Conservation (phyloP, 768 basidiomycete species). For the Obba rivulosa region DNA sequence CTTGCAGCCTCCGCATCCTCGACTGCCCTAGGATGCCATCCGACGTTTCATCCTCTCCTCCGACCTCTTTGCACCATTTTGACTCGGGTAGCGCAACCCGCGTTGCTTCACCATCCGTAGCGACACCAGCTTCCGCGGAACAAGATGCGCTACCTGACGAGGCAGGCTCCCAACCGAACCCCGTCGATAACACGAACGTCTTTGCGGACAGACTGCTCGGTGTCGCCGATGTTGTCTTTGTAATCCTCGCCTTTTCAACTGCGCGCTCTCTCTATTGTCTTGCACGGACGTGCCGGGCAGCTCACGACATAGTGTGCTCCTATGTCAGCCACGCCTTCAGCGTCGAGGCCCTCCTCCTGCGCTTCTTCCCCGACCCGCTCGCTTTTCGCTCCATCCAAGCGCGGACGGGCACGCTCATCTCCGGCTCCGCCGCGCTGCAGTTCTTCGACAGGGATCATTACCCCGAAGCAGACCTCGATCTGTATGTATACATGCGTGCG, state of each 20-base stretch:
- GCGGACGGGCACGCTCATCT: conserved; percentile 40
- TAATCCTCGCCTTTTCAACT: neutral
- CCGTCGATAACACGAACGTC: no score
- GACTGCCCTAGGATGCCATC: no score
- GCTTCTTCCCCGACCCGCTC: conserved; percentile 32
- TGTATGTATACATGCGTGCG: conserved; percentile 36
- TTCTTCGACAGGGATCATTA: conserved; percentile 43
- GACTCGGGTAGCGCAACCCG: no score
- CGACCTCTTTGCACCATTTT: no score
- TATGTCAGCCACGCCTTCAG: conserved; percentile 28
- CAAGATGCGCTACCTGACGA: no score
- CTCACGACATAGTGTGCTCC: conserved; percentile 9
- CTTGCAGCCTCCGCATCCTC: no score
- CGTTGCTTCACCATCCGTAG: no score
- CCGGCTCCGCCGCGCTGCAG: conserved; percentile 49
- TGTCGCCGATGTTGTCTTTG: neutral
- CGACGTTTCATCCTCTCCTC: no score
- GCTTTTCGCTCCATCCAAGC: conserved; percentile 40
- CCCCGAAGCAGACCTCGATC: conserved; percentile 44
- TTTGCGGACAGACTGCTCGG: neutral
- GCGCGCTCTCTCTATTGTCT: neutral
- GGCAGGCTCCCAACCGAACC: no score
- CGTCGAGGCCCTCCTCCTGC: conserved; percentile 30
- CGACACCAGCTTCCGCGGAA: no score
- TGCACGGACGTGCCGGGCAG: neutral